Conservation (phyloP, 495 filamentous ascomycete species). For the Astrocystis sublimbata region DNA sequence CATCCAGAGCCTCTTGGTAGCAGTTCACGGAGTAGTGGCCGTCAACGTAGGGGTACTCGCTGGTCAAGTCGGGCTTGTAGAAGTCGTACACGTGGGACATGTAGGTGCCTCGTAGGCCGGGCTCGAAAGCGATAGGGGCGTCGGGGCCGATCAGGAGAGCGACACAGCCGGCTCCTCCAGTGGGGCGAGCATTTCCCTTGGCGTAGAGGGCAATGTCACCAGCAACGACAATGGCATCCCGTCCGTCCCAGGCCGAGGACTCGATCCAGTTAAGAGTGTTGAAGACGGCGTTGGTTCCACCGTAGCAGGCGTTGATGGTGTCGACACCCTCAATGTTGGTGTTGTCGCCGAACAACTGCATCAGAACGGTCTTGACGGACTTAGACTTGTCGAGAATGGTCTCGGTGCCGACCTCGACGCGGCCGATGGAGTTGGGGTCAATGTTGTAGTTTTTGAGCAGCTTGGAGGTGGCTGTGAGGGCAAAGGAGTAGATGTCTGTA, state of each 20-base stretch:
- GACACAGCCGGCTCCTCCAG: constrained; percentile 91
- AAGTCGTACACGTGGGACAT: constrained; percentile 97
- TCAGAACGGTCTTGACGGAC: constrained; percentile 98
- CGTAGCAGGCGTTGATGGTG: constrained; percentile 97
- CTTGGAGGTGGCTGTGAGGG: constrained; percentile 84
- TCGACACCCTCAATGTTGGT: constrained; percentile 97
- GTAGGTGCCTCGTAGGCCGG: constrained; percentile 89
- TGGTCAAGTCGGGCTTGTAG: constrained; percentile 97
- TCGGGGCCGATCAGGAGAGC: constrained; percentile 93
- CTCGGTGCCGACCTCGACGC: constrained; percentile 97
- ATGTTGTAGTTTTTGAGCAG: constrained; percentile 92
- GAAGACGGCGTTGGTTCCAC: constrained; percentile 96
- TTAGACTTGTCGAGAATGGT: constrained; percentile 99
- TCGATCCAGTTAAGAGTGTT: constrained; percentile 98
- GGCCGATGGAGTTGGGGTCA: constrained; percentile 84
- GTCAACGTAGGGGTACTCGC: constrained; percentile 96
- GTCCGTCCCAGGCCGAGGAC: constrained; percentile 96
- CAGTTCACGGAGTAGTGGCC: constrained; percentile 93
- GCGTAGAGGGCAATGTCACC: constrained; percentile 98
- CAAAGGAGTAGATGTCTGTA: constrained; percentile 95
- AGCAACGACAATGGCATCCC: constrained; percentile 88
- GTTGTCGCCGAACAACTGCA: constrained; percentile 89
- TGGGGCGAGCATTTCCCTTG: constrained; percentile 92
- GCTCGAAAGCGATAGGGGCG: constrained; percentile 87
- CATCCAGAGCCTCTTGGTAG: constrained; percentile 94